Evolutionary conservation across 83 land plant genomes (phyloP).

Genomic region (Diphasiastrum complanatum): DNA sequence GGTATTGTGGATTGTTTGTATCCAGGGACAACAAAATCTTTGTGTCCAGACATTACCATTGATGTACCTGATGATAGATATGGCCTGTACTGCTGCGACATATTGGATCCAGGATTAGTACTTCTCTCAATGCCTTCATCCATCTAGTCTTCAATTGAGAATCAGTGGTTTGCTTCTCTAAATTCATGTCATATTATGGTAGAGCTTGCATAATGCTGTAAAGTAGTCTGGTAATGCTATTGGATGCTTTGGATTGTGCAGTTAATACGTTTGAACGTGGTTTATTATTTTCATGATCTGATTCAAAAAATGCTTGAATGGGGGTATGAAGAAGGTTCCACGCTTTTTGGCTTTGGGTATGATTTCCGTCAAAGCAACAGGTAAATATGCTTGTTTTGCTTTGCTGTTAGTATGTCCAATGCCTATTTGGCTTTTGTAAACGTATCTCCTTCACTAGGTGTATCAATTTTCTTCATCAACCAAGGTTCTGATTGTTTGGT

Average conservation of each 20-base stretch:
- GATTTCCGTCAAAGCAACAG: constrained; percentile 98
- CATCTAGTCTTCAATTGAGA: background rate
- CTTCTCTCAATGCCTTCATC: background rate
- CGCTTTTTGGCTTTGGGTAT: constrained; percentile 91
- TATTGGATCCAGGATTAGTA: constrained; percentile 80
- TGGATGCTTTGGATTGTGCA: constrained; percentile 36
- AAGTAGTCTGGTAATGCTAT: too few relatives aligned
- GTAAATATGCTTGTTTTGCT: too few relatives aligned
- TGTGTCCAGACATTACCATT: constrained; percentile 49
- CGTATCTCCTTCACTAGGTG: too few relatives aligned
- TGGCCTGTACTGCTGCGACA: constrained; percentile 84
- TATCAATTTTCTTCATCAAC: too few relatives aligned
- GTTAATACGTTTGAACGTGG: constrained; percentile 44
- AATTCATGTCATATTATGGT: background rate
- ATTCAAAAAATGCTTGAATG: constrained; percentile 73
- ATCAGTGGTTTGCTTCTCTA: background rate
- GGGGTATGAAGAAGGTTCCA: constrained; percentile 84
- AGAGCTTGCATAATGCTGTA: background rate
- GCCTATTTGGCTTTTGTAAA: too few relatives aligned
- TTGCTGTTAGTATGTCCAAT: too few relatives aligned
- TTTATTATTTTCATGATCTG: constrained; percentile 85
- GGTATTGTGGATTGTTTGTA: background rate
- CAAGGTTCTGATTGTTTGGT: too few relatives aligned
- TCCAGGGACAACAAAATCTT: constrained; percentile 62
- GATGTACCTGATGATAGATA: constrained; percentile 77